Evolutionary conservation across 805 yeast species (phyloP).

Genomic region (Ogataea sp.): DNA sequence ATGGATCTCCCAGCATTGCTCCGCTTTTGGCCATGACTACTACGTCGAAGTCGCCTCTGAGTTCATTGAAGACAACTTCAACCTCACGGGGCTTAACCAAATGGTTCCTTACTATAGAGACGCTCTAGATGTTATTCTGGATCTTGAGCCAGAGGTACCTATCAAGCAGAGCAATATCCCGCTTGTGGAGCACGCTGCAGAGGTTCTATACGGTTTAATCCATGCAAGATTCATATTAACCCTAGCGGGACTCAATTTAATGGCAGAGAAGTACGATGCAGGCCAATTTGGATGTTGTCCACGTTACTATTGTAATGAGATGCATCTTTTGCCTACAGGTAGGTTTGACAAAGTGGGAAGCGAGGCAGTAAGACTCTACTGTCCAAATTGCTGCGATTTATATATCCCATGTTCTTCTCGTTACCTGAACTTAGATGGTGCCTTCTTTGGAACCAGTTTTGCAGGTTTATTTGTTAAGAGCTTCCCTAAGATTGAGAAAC

Average conservation of each 20-base stretch:
- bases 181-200: conserved; percentile 82
- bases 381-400: conserved; percentile 91
- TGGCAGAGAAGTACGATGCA: conserved; percentile 90
- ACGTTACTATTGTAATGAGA: conserved; percentile 79
- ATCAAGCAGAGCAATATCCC: conserved; percentile 62
- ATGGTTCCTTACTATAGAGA: conserved; percentile 88
- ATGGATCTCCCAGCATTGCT: conserved; percentile 79
- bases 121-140: conserved; percentile 85
- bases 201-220: conserved; percentile 83
- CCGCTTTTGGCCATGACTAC: conserved; percentile 77
- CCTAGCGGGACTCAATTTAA: conserved; percentile 79
- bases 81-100: conserved; percentile 78
- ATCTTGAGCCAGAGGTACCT: conserved; percentile 60
- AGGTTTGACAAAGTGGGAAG: conserved; percentile 84
- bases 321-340: conserved; percentile 88
- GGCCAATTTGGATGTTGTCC: conserved; percentile 91
- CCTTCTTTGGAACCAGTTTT: conserved; percentile 93
- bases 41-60: conserved; percentile 89
- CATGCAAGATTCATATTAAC: conserved; percentile 89
- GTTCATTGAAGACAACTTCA: conserved; percentile 94
- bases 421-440: conserved; percentile 87
- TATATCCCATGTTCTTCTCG: conserved; percentile 85
- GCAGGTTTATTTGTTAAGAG: conserved; percentile 87
- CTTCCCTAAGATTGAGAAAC: conserved; percentile 84
- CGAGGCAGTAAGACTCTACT: conserved; percentile 85